A percentile compares a stretch with the other conserved stretches of the same genome.
Evolutionary conservation across 1,139 yeast species (phyloP).

Genomic region (Candida labiduridarum): DNA sequence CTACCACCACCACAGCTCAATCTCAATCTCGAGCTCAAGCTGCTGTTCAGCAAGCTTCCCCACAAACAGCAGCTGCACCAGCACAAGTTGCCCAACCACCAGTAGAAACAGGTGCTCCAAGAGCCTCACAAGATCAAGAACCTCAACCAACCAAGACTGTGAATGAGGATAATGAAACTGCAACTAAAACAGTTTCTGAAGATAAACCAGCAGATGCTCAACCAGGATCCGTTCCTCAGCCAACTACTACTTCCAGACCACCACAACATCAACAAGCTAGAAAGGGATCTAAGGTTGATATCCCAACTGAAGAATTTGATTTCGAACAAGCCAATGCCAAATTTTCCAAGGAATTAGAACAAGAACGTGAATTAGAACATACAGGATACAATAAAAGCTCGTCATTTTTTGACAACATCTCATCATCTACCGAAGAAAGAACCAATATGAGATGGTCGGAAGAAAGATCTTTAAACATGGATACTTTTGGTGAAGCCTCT

Average conservation of each 20-base stretch:
- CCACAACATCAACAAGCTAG: slow-evolving; percentile 9
- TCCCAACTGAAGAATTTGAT: slow-evolving; percentile 42
- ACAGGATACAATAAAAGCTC: slow-evolving; percentile 61
- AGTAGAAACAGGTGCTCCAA: slow-evolving; percentile 13
- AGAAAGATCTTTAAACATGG: slow-evolving; percentile 62
- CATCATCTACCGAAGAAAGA: slow-evolving; percentile 54
- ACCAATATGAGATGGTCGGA: slow-evolving; percentile 58
- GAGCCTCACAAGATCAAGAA: slow-evolving; percentile 9
- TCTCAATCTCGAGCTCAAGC: slow-evolving; percentile 1
- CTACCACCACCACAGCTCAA: slow-evolving; percentile 5
- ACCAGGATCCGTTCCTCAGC: slow-evolving; percentile 17
- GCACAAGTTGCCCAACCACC: slow-evolving; percentile 12
- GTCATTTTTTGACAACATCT: slow-evolving; percentile 80
- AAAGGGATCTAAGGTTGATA: slow-evolving; percentile 11
- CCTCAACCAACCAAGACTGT: slow-evolving; percentile 14
- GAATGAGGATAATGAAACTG: slow-evolving; percentile 12
- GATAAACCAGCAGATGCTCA: slow-evolving; percentile 12
- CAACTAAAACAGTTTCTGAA: slow-evolving; percentile 12
- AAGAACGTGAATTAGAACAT: slow-evolving; percentile 25
- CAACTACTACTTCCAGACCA: slow-evolving; percentile 7
- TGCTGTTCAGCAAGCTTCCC: slow-evolving; percentile 8
- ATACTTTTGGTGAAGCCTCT: slow-evolving; percentile 66
- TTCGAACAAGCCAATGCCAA: slow-evolving; percentile 73
- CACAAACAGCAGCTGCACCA: slow-evolving; percentile 14
- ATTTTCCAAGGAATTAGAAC: slow-evolving; percentile 42